A percentile compares a stretch with the other conserved stretches of the same genome.
phyloP scores from a whole-genome alignment of 78 protist species.

The Dictyostelium citrinum region DNA sequence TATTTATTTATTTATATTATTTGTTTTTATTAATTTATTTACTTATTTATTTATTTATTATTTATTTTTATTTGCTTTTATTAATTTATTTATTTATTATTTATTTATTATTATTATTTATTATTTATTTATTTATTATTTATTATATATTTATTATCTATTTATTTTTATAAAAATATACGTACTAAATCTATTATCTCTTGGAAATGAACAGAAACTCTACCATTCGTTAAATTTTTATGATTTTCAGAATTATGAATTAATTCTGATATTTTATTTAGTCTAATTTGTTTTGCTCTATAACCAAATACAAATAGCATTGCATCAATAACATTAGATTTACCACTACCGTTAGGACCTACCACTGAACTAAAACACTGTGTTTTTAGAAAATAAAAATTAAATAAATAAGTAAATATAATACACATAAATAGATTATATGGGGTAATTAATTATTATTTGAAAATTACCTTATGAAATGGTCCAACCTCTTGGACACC shows the following conservation, averaged over 20 bases:
- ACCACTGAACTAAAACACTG: conserved; percentile 96
- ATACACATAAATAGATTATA: neutral
- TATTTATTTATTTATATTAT: neutral
- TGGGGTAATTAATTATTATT: neutral
- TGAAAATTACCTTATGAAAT: conserved; percentile 90
- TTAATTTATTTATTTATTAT: no score
- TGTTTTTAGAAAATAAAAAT: neutral
- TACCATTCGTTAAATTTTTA: conserved; percentile 75
- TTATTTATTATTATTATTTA: no score
- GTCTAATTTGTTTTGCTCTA: conserved; percentile 95
- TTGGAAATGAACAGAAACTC: conserved; percentile 96
- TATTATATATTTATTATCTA: neutral
- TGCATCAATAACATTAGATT: conserved; percentile 99
- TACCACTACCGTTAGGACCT: conserved; percentile 99
- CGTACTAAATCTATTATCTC: conserved; percentile 92
- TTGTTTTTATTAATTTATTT: no score
- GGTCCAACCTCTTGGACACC: conserved; percentile 96
- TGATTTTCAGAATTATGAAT: conserved; percentile 95
- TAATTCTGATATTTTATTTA: conserved; percentile 94
- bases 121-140: no score
- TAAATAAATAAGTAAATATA: neutral
- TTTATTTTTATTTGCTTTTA: no score
- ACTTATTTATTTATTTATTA: no score
- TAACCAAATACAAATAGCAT: conserved; percentile 99
- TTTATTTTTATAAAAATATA: neutral